Base-by-base conservation (phyloP, 306 rosid species). In the Vigna unguiculata region DNA sequence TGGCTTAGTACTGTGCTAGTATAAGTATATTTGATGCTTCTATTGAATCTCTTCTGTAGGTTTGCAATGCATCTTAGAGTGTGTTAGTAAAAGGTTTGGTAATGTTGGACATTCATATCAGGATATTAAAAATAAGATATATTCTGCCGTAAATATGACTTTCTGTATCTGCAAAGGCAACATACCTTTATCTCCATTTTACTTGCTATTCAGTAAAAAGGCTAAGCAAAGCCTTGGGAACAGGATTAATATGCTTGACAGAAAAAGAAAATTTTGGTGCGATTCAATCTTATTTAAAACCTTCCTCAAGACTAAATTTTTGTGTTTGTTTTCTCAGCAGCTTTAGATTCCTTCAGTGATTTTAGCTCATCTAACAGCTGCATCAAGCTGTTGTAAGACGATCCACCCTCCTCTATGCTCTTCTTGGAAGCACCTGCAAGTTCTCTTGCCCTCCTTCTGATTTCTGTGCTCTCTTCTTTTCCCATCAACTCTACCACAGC, bases 301-400 rank as follows among this genome's bases (percentile, higher is more conserved):
- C 52, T 36, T 72, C 38, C 14, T 14, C 9, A 36, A 20, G 24
- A 14, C n/a, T 2, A 28, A 76, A 9, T 52, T 5, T 6, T 54
- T 47, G 7, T 49, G 11, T 40, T n/a, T 2, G 4, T 67, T 54
- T 17, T 71, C 57, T 55, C 20, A 47, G n/a, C 32, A 9, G 5
- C 49, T 49, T n/a, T 81, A 58, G 80, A 36, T 13, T 2, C 2
- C 59, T 81, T 81, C 72, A 75, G 38, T 68, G 84, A 75, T 24
- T 69, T 75, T 13, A 75, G 4, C 72, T 81, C 80, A 58, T 69
- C 72, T 13, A 75, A 36, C 28, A 81, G 48, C 51, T 38, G 66
- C 57, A 81, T 58, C 67, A 81, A 68, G 64, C 59, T 80, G 48
- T 68, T 75, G 65, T 68, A 68, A 38, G 84, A 81, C 3, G 77